These are phyloP conservation scores for Xylaria flabelliformis DNA, from an alignment of 495 filamentous ascomycete species.

Conservation along the genomic window DNA sequence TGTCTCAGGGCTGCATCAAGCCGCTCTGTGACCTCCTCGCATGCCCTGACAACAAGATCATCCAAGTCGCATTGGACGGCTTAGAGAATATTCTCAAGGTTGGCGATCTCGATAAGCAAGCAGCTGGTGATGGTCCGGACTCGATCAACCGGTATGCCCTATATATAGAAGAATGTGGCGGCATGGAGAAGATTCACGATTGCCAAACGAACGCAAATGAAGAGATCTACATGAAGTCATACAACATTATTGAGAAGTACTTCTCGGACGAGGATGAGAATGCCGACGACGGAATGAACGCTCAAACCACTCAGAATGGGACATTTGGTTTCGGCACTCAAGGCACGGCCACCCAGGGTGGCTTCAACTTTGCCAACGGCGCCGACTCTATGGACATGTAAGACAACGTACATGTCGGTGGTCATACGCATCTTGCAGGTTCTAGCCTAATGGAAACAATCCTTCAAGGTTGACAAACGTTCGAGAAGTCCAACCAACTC, in stretches of 20 bases:
- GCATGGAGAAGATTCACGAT: conserved; percentile 99
- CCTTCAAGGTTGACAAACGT: conserved; percentile 16
- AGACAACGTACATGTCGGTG: conserved; percentile 35
- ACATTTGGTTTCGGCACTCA: conserved; percentile 86
- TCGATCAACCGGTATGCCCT: conserved; percentile 95
- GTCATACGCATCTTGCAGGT: conserved; percentile 26
- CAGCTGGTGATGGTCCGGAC: conserved; percentile 71
- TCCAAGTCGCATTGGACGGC: conserved; percentile 97
- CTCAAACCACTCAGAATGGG: conserved; percentile 65
- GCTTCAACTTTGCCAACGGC: conserved; percentile 95
- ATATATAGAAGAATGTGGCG: conserved; percentile 97
- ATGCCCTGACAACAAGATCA: conserved; percentile 99
- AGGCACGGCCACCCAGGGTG: conserved; percentile 66
- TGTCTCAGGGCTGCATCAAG: conserved; percentile 92
- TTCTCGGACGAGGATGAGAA: conserved; percentile 98
- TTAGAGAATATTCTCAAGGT: conserved; percentile 99
- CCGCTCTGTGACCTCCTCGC: conserved; percentile 94
- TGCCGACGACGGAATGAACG: conserved; percentile 67
- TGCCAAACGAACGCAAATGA: conserved; percentile 99
- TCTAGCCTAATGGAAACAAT: conserved; percentile 11
- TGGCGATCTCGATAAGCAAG: conserved; percentile 96
- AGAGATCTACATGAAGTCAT: conserved; percentile 99
- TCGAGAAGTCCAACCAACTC: conserved; percentile 31
- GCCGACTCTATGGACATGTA: conserved; percentile 99
- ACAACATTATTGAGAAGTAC: conserved; percentile 99